Conservation (phyloP, 345 rosid genomes). For the Camelina hispida region DNA sequence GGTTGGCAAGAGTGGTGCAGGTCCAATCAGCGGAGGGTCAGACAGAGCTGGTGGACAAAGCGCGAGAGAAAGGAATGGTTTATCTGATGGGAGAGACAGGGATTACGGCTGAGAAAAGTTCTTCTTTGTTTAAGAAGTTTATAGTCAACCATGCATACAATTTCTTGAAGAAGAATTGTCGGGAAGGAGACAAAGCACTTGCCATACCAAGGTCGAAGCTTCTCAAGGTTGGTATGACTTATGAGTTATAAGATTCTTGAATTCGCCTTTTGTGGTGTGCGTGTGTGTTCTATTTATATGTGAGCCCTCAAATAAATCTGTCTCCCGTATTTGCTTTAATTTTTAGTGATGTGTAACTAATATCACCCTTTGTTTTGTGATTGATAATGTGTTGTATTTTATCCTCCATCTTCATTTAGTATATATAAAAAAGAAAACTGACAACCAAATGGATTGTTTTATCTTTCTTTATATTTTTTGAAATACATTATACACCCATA, state of each 20-base stretch:
- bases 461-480: too few species aligned
- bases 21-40: conserved; percentile 51
- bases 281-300: neutral
- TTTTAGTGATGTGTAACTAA: too few species aligned
- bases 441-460: too few species aligned
- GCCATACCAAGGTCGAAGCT: conserved; percentile 66
- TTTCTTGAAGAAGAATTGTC: conserved; percentile 70
- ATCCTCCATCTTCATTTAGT: too few species aligned
- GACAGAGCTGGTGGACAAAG: conserved; percentile 59
- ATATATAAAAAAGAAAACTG: too few species aligned
- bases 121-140: conserved; percentile 67
- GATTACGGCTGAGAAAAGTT: conserved; percentile 53
- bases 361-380: too few species aligned
- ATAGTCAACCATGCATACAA: conserved; percentile 57
- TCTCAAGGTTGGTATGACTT: conserved; percentile 84
- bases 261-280: neutral
- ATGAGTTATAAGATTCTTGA: conserved; percentile 59
- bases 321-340: neutral
- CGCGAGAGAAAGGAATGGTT: conserved; percentile 65
- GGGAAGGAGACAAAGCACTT: conserved; percentile 59
- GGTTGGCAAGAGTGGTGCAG: conserved; percentile 9
- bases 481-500: too few species aligned
- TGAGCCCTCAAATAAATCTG: conserved; percentile 1
- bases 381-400: too few species aligned
- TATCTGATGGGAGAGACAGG: conserved; percentile 74